Evolutionary conservation across 805 yeast species (phyloP).

Genomic region (Kodamaea kaohsiungensis): DNA sequence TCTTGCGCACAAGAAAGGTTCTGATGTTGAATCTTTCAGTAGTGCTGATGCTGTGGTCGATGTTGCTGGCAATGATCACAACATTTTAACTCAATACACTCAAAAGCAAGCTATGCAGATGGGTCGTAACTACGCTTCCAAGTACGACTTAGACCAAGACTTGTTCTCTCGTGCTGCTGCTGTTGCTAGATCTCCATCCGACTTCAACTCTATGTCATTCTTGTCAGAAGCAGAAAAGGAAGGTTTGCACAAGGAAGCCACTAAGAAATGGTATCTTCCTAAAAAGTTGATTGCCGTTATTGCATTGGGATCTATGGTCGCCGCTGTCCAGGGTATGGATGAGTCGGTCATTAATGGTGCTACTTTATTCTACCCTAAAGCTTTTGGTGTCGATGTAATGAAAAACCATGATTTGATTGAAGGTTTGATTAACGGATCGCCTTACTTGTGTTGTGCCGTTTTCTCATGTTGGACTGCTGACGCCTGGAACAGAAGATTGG

Average conservation of each 20-base stretch:
- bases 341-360: constrained; percentile 74
- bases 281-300: constrained; percentile 51
- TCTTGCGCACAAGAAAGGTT: constrained; percentile 2
- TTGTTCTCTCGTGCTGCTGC: constrained; percentile 63
- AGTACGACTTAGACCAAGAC: constrained; percentile 56
- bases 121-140: constrained; percentile 66
- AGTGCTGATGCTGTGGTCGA: constrained; percentile 16
- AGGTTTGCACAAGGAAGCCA: constrained; percentile 51
- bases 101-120: constrained; percentile 65
- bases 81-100: constrained; percentile 57
- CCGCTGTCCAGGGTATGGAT: constrained; percentile 77
- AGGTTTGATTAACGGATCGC: constrained; percentile 66
- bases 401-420: constrained; percentile 55
- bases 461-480: constrained; percentile 65
- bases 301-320: constrained; percentile 64
- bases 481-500: constrained; percentile 49
- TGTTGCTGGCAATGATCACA: constrained; percentile 23
- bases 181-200: constrained; percentile 55
- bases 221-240: constrained; percentile 44
- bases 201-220: constrained; percentile 58
- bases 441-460: constrained; percentile 59
- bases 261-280: constrained; percentile 45
- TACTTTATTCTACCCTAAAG: constrained; percentile 55
- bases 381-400: constrained; percentile 46
- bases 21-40: constrained; percentile 3